Base-by-base conservation (phyloP, 805 yeast species). In the Lipomyces chichibuensis region DNA sequence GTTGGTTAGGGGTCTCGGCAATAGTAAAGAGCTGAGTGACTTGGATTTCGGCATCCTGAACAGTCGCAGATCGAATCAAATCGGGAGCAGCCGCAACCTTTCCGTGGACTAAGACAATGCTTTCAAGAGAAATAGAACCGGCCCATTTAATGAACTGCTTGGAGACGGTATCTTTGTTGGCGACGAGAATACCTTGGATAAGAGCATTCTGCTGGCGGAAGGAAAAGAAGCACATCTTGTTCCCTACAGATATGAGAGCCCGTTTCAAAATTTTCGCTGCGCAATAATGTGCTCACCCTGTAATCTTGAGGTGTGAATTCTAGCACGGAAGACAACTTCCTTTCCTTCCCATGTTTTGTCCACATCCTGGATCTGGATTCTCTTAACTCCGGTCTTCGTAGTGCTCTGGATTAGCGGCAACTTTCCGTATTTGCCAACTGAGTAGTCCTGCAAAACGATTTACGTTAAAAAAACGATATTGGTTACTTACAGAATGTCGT, bases 81-180 rank as follows among this genome's bases (percentile, higher is more conserved):
- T 92, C 98, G 27, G 88, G 92, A 63, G 94, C 92, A 75, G 92
- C 92, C 73, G 81, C 86, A 56, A 94, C 94, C 27, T 79, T 78
- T 80, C 99, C 99, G 74, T 88, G 87, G 35, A 95, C 97, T 60
- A 95, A 81, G 17, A 95, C 98, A 79, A 95, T 94, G 59, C 95
- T 86, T 81, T 95, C 99, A 74, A 91, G 84, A 76, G 87, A 90
- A 77, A 95, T 84, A 46, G 90, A 82, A 51, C 94, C 91, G 33
- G 92, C 89, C 97, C 97, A 95, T 81, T 95, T 95, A 72, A 93
- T 96, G 94, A 95, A 90, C 78, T 90, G 97, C 81, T 95, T 95
- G 62, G 97, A 90, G 59, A 95, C 84, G 57, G 88, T 81, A 69
- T 87, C 87, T 75, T 86, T 86, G 75, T 89, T 87, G 69, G 90